Evolutionary conservation across 352 stramenopile species (phyloP).

Genomic region (Phytopythium vexans): DNA sequence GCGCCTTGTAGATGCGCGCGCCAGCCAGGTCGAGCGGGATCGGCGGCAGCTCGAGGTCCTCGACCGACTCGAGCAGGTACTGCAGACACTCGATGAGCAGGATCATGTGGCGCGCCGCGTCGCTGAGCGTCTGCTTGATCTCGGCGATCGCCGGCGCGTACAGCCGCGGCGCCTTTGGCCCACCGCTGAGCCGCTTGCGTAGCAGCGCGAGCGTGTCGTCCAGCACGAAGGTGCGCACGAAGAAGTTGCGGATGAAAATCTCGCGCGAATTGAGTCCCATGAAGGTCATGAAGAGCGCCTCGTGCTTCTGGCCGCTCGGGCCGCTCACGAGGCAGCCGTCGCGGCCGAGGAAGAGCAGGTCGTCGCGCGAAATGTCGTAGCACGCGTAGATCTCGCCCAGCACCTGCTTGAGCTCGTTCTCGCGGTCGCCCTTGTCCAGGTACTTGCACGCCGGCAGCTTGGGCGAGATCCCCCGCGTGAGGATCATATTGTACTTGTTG

Average conservation of each 20-base stretch:
- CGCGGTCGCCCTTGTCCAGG: constrained; percentile 95
- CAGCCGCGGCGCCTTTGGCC: background rate
- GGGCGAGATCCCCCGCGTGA: constrained; percentile 94
- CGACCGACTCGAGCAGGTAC: constrained; percentile 94
- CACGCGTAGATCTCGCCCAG: constrained; percentile 94
- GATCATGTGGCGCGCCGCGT: constrained; percentile 93
- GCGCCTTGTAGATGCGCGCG: constrained; percentile 89
- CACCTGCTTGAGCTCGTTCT: constrained; percentile 97
- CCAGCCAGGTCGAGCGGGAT: constrained; percentile 46
- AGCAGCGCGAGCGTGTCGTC: constrained; percentile 92
- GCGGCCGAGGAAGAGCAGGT: constrained; percentile 94
- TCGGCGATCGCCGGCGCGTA: constrained; percentile 70
- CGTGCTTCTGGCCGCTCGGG: constrained; percentile 93
- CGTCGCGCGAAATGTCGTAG: constrained; percentile 96
- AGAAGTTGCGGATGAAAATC: constrained; percentile 98
- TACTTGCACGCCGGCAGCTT: constrained; percentile 96
- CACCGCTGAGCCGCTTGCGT: constrained; percentile 23
- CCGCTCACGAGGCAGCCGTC: constrained; percentile 93
- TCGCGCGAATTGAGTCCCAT: constrained; percentile 96
- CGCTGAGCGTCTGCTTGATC: constrained; percentile 89
- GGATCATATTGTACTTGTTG: constrained; percentile 98
- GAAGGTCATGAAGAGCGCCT: constrained; percentile 94
- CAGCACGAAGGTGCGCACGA: constrained; percentile 94
- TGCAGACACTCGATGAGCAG: constrained; percentile 96
- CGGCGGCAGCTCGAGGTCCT: constrained; percentile 76